phyloP scores from a whole-genome alignment of 345 rosid species.

The Boechera stricta region DNA sequence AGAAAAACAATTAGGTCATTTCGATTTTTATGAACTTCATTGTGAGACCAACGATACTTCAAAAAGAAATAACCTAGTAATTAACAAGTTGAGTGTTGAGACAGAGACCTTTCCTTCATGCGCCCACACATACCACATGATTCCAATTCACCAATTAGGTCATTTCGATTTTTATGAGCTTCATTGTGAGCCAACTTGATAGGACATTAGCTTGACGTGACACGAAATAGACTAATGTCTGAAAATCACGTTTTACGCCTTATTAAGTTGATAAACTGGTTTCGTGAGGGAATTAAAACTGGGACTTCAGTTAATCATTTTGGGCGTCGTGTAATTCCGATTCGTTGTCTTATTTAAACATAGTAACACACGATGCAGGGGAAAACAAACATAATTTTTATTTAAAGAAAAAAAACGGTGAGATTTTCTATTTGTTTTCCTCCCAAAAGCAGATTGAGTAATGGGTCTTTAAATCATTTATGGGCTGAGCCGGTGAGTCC shows the following conservation, averaged over 20 bases:
- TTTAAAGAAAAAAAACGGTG: too few relatives aligned
- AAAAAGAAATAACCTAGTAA: not conserved
- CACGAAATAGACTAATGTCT: not conserved
- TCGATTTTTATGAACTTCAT: not conserved
- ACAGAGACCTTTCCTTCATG: not conserved
- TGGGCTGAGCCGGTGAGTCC: conserved; percentile 9
- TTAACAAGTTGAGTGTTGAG: not conserved
- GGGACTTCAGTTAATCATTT: not conserved
- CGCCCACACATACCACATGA: not conserved
- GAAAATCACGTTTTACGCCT: not conserved
- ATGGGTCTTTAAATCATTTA: not conserved
- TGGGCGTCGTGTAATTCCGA: not conserved
- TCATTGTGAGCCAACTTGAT: not conserved
- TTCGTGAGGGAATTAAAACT: not conserved
- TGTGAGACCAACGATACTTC: not conserved
- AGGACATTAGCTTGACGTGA: not conserved
- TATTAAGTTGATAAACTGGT: not conserved
- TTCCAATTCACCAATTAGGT: not conserved
- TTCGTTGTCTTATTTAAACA: not conserved
- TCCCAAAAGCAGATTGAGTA: not conserved
- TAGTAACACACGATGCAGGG: too few relatives aligned
- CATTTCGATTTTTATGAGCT: too few relatives aligned
- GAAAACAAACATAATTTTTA: too few relatives aligned
- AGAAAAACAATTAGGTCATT: not conserved
- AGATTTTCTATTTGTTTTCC: not conserved